Conservation (phyloP, 257 asterid genomes). For the Fraxinus excelsior region DNA sequence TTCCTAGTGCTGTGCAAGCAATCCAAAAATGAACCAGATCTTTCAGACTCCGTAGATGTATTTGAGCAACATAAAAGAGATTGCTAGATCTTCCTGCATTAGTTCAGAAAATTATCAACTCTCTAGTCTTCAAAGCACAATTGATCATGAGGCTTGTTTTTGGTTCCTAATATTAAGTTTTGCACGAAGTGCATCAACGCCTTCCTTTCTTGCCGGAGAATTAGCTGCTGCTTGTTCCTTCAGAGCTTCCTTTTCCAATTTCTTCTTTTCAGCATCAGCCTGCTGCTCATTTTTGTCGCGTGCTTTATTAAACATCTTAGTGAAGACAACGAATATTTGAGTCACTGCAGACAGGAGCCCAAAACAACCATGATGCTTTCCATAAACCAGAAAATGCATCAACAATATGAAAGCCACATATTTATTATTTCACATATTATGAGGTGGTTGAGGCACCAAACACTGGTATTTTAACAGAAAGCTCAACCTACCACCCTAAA, state of each 20-base stretch:
- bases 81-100: constrained; percentile 10
- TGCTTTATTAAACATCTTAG: constrained; percentile 79
- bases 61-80: background rate
- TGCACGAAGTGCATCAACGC: constrained; percentile 62
- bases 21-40: background rate
- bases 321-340: constrained; percentile 80
- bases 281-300: constrained; percentile 79
- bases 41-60: background rate
- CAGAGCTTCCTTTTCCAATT: constrained; percentile 87
- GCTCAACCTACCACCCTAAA: background rate
- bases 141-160: constrained; percentile 42
- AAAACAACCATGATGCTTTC: constrained; percentile 16
- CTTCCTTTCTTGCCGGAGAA: constrained; percentile 75
- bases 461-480: background rate
- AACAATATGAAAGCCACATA: background rate
- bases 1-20: background rate
- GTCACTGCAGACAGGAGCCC: constrained; percentile 64
- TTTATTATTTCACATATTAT: background rate
- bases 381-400: background rate
- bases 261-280: constrained; percentile 92
- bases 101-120: constrained; percentile 2
- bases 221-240: constrained; percentile 72
- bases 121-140: constrained; percentile 5
- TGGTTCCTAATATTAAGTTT: constrained; percentile 44
- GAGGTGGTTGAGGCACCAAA: background rate